phyloP scores from a whole-genome alignment of 495 filamentous ascomycete species.

The Neurospora sp. region DNA sequence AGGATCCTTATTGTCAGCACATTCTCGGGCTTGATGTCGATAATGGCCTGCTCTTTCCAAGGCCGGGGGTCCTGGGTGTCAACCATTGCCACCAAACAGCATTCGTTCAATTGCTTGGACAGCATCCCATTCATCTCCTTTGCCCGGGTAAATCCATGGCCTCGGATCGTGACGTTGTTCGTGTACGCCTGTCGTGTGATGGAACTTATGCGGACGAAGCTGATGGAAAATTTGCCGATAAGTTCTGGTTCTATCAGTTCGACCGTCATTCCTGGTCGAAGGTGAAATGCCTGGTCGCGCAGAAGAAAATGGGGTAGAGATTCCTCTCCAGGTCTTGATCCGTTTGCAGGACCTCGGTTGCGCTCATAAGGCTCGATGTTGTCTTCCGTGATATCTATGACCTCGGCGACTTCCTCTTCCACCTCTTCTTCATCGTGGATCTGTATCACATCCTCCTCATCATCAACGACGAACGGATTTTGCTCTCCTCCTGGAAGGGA shows the following conservation, averaged over 20 bases:
- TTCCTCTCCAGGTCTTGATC: neutral
- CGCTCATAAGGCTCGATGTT: rapidly evolving
- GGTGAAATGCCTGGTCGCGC: neutral
- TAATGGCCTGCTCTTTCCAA: conserved; percentile 30
- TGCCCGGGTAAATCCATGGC: neutral
- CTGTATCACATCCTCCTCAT: neutral
- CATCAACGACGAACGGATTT: neutral
- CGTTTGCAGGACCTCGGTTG: neutral
- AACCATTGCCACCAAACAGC: conserved; percentile 41
- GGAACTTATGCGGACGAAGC: conserved; percentile 6
- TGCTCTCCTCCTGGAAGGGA: neutral
- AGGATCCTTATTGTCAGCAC: conserved; percentile 8
- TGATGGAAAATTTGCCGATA: neutral
- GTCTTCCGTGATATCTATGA: conserved; percentile 6
- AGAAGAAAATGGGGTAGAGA: rapidly evolving
- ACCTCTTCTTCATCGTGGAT: neutral
- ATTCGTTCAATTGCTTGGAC: conserved; percentile 11
- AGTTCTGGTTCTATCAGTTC: neutral
- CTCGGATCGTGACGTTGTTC: neutral
- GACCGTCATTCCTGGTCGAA: neutral
- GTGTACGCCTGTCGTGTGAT: neutral
- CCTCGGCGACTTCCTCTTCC: neutral
- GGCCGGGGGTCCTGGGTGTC: conserved; percentile 31
- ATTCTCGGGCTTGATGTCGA: conserved; percentile 26
- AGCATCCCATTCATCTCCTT: conserved; percentile 1